Evolutionary conservation across 2,329 filamentous ascomycete species (phyloP).

Genomic region (Aspergillus brasiliensis): DNA sequence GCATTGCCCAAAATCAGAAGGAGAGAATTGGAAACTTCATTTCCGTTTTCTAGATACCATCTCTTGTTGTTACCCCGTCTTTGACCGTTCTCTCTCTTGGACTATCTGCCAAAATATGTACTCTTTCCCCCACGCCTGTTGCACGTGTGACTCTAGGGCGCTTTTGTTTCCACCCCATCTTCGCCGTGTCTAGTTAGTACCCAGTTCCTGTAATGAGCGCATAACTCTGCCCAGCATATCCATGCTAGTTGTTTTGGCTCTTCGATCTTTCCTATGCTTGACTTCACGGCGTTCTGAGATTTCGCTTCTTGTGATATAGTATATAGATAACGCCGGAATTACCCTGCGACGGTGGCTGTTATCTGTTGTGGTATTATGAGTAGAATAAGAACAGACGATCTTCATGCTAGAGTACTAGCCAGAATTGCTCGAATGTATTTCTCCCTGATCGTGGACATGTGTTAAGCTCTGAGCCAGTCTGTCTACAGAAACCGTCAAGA

Average conservation of each 20-base stretch:
- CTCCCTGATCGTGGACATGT: not conserved
- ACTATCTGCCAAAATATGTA: not conserved
- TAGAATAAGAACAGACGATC: constrained; percentile 7
- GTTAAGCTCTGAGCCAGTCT: constrained; percentile 1
- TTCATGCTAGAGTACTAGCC: not conserved
- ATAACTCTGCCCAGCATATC: constrained; percentile 26
- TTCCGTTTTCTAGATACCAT: constrained; percentile 75
- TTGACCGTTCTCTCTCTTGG: constrained; percentile 17
- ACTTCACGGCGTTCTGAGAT: constrained; percentile 30
- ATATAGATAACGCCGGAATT: constrained; percentile 20
- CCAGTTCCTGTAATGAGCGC: constrained; percentile 38
- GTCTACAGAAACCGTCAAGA: not conserved
- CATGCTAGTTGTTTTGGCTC: constrained; percentile 22
- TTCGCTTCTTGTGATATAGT: constrained; percentile 33
- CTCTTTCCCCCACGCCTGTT: not conserved
- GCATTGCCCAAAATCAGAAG: constrained; percentile 99
- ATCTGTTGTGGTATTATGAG: constrained; percentile 10
- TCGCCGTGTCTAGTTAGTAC: constrained; percentile 28
- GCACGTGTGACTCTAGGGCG: not conserved
- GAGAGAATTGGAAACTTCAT: constrained; percentile 99
- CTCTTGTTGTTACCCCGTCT: constrained; percentile 19
- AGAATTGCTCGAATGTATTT: not conserved
- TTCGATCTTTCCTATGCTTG: constrained; percentile 20
- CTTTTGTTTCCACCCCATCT: constrained; percentile 22
- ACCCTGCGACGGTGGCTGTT: not conserved